Evolutionary conservation across 2,329 filamentous ascomycete species (phyloP), one percentile per base, ranked within the genome.

Genomic region (Colletotrichum caudatum): DNA sequence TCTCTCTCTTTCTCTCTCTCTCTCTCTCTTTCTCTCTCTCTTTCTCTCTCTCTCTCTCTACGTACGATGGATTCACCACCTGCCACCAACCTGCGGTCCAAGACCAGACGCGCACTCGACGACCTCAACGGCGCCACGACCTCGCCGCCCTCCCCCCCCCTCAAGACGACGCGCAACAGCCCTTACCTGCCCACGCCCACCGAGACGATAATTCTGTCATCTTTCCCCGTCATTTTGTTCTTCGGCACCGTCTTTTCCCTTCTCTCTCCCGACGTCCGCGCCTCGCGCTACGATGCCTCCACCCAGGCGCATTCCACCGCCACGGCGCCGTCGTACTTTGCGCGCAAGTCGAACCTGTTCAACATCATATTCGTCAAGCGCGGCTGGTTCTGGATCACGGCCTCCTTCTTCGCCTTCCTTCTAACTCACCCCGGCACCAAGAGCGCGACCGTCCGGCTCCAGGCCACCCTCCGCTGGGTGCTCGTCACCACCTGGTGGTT

Each of bases 281-380:
- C 84, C 58, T 86, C 89, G 1, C 85, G 88, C 4, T 94, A 94
- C 84, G 89, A 90, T 74, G 80, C 85, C 2, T 77, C 82, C 51
- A 81, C 87, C 33, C 92, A 94, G 78, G 88, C 92, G 16, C 92
- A 93, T 81, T 81, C 85, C 4, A 86, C 85, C 58, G 82, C 84
- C 81, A 78, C 81, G 51, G 89, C 92, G 62, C 93, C 93, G 2
- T 92, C 88, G 79, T 99, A 98, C 85, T 99, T 99, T 80, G 95
- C 96, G 58, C 92, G 92, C 76, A 99, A 99, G 83, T 88, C 90
- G 80, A 99, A 99, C 83, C 77, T 98, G 64, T 93, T 98, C 88
- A 99, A 99, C 80, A 82, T 93, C 58, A 88, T 94, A 77, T 99
- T 98, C 78, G 96, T 99, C 78, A 99, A 99, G 86, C 87, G 93